Percentiles rank a stretch among this genome's conserved stretches.
These are phyloP conservation scores for Alternaria solani DNA, from an alignment of 2,329 filamentous ascomycete genomes.

Conservation along the genomic window DNA sequence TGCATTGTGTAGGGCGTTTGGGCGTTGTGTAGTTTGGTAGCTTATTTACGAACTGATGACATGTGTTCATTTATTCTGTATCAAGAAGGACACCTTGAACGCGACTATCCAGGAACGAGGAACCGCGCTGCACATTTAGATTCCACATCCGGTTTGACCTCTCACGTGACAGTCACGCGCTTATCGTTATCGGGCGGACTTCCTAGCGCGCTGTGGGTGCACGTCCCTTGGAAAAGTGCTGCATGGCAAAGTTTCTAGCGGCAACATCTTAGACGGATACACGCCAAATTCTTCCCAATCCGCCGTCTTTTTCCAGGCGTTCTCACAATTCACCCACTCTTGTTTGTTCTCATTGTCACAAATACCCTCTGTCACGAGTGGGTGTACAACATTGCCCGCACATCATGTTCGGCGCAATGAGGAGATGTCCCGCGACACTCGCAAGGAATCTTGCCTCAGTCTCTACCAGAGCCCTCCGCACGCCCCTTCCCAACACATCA, in stretches of 20 bases:
- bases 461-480: conserved; percentile 36
- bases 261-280: conserved; percentile 13
- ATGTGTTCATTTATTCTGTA: not conserved
- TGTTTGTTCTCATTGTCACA: conserved; percentile 19
- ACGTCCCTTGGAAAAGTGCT: conserved; percentile 39
- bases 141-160: not conserved
- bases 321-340: conserved; percentile 6
- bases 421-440: conserved; percentile 52
- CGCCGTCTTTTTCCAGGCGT: conserved; percentile 23
- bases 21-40: not conserved
- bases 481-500: conserved; percentile 31
- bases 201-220: conserved; percentile 22
- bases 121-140: not conserved
- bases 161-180: not conserved
- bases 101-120: not conserved
- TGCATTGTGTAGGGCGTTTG: too few relatives aligned
- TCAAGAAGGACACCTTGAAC: too few relatives aligned
- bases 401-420: conserved; percentile 55
- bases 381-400: conserved; percentile 21
- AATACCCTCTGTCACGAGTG: conserved; percentile 19
- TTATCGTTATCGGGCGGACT: conserved; percentile 29
- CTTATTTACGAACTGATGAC: not conserved
- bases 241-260: conserved; percentile 25
- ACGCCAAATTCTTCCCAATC: conserved; percentile 22
- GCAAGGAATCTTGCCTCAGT: conserved; percentile 41